These are phyloP conservation scores for Aspergillus flavus DNA, from an alignment of 2,329 filamentous ascomycete genomes.

Conservation along the genomic window DNA sequence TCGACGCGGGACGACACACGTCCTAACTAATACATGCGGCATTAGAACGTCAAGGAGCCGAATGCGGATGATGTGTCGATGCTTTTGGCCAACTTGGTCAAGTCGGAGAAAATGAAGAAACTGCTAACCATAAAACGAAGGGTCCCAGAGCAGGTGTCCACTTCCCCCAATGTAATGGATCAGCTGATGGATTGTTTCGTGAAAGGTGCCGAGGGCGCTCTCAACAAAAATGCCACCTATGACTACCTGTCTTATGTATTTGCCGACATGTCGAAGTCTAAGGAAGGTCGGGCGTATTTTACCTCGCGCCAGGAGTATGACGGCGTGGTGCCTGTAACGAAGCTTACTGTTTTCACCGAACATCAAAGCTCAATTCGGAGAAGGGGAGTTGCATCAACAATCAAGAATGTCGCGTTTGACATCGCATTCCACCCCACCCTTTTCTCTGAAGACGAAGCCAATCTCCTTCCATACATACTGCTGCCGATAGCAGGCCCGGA, in stretches of 20 bases:
- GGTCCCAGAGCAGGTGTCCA: constrained; percentile 69
- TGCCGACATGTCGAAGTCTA: constrained; percentile 84
- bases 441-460: constrained; percentile 70
- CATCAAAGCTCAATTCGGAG: constrained; percentile 80
- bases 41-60: constrained; percentile 61
- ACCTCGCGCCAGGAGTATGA: constrained; percentile 75
- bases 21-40: constrained; percentile 12
- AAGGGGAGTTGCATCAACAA: constrained; percentile 91
- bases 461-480: constrained; percentile 85
- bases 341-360: constrained; percentile 92
- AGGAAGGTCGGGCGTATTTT: constrained; percentile 74
- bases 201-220: constrained; percentile 78
- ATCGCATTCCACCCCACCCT: constrained; percentile 71
- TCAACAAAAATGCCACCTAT: constrained; percentile 83
- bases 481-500: constrained; percentile 86
- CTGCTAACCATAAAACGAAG: constrained; percentile 70
- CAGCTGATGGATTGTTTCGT: constrained; percentile 96
- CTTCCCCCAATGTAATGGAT: constrained; percentile 75
- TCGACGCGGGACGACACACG: neutral
- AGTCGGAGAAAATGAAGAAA: constrained; percentile 72
- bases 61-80: constrained; percentile 86
- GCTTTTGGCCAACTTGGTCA: constrained; percentile 89
- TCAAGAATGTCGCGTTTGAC: constrained; percentile 93
- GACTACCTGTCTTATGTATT: constrained; percentile 95
- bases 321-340: constrained; percentile 81